A percentile compares a stretch with the other conserved stretches of the same genome.
Evolutionary conservation across 2,329 filamentous ascomycete genomes (phyloP).

Genomic region (Aspergillus hiratsukae): DNA sequence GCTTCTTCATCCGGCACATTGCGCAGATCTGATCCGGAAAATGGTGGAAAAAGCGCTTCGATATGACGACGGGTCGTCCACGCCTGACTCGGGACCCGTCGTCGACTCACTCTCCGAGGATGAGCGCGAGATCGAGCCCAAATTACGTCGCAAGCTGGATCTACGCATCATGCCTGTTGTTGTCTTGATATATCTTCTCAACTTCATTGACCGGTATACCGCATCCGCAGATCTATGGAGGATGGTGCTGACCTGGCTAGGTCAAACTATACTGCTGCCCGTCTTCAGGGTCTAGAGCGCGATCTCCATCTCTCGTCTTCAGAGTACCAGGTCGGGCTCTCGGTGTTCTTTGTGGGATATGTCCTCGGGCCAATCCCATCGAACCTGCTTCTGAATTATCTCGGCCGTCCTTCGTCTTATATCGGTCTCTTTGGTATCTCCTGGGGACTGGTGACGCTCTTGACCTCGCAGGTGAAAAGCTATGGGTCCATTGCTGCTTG

Average conservation of each 20-base stretch:
- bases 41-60: not conserved
- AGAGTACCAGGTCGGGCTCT: slow-evolving; percentile 32
- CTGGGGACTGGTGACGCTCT: slow-evolving; percentile 37
- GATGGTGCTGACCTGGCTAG: not conserved
- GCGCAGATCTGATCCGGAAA: not conserved
- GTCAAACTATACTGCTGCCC: slow-evolving; percentile 39
- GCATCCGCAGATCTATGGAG: not conserved
- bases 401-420: slow-evolving; percentile 31
- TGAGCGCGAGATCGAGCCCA: slow-evolving; percentile 11
- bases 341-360: slow-evolving; percentile 35
- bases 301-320: slow-evolving; percentile 27
- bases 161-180: slow-evolving; percentile 17
- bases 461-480: slow-evolving; percentile 34
- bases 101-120: not conserved
- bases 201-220: slow-evolving; percentile 18
- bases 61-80: not conserved
- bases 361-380: slow-evolving; percentile 37
- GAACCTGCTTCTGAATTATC: slow-evolving; percentile 31
- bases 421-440: slow-evolving; percentile 34
- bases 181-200: slow-evolving; percentile 21
- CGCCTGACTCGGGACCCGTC: not conserved
- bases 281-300: slow-evolving; percentile 31
- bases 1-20: not conserved
- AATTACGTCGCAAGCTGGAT: slow-evolving; percentile 19
- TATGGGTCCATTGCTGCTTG: slow-evolving; percentile 33